Evolutionary conservation across 2,329 filamentous ascomycete genomes (phyloP), one percentile per base, ranked within the genome.

Genomic region (Colletotrichum lupini): DNA sequence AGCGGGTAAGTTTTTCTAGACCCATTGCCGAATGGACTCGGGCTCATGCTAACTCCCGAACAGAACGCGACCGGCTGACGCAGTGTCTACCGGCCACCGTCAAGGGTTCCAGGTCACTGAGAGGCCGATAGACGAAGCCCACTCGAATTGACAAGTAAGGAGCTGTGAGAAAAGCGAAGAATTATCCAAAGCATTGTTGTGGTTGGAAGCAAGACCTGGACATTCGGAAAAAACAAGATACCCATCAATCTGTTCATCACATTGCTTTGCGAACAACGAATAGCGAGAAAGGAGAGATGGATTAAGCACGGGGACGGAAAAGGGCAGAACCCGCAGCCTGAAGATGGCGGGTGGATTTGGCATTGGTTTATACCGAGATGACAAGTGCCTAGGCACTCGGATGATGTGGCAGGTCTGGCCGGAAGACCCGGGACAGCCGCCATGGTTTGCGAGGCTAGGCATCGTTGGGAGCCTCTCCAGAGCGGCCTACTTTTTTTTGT

Each of bases 1-100:
- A 80, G 86, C 88, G 78, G 93, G 93, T 95, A 83, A 86, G 92
- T 87, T 49, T 62, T 28, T n/a, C 49, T 42, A 35, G 9, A 12
- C 32, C 32, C 32, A 11, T n/a, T 49, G 52, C 68, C 8, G 67
- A 57, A 16, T 58, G 14, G 56, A 30, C 22, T 63, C 22, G 53
- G 69, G 14, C 66, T 62, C 14, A 35, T 65, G 24, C 26, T 42
- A 59, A 63, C 49, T 14, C 37, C 32, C 49, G 24, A 66, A 64
- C 74, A 91, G 89, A 91, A 77, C 88, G 89, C 77, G 88, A 91
- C 73, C 84, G 84, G 37, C 81, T 91, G 58, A 82, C 83, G 64
- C 79, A 84, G 69, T 86, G 86, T 67, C 83, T 91, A 53, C 89
- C 89, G n/a, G 89, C 89, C 4, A 84, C 88, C 0, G 85, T 89